Evolutionary conservation across 1,284 basidiomycete species (phyloP).

Genomic region (Leccinum solheimii): DNA sequence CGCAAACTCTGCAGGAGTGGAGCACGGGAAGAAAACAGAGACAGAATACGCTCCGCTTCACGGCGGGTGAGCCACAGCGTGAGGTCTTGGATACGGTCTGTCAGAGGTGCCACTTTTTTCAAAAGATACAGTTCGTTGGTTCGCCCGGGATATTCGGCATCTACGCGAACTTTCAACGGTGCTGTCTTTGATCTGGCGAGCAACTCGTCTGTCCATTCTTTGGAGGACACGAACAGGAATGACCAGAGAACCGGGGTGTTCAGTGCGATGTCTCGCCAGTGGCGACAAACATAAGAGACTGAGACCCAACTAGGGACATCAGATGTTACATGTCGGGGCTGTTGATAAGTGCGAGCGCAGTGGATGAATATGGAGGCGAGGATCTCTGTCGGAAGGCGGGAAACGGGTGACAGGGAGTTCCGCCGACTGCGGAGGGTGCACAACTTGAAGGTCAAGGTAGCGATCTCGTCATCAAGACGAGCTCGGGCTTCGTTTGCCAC

Average conservation of each 20-base stretch:
- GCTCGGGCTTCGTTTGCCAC: conserved; percentile 3
- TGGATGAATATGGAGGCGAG: conserved; percentile 30
- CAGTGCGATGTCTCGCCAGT: conserved; percentile 40
- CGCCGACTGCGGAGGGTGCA: conserved; percentile 33
- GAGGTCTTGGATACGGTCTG: conserved; percentile 26
- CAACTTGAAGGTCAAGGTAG: conserved; percentile 29
- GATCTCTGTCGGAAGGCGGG: conserved; percentile 34
- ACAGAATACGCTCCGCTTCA: conserved; percentile 14
- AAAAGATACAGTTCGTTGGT: conserved; percentile 21
- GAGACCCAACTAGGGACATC: conserved; percentile 22
- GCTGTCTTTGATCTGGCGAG: conserved; percentile 38
- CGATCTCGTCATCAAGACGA: conserved; percentile 38
- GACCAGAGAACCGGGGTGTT: conserved; percentile 40
- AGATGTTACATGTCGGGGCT: not conserved
- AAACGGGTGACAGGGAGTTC: conserved; percentile 35
- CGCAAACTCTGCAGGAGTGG: conserved; percentile 19
- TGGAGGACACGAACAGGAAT: conserved; percentile 28
- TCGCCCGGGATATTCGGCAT: conserved; percentile 19
- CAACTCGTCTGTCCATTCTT: conserved; percentile 36
- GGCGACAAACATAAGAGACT: conserved; percentile 37
- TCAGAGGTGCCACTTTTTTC: conserved; percentile 21
- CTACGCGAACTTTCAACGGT: conserved; percentile 30
- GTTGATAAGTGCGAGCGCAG: conserved; percentile 7
- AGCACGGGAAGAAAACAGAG: conserved; percentile 19
- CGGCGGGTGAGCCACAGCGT: conserved; percentile 10